Base-by-base conservation (phyloP, 1,284 basidiomycete species). In the Gastroboletus turbinatus region DNA sequence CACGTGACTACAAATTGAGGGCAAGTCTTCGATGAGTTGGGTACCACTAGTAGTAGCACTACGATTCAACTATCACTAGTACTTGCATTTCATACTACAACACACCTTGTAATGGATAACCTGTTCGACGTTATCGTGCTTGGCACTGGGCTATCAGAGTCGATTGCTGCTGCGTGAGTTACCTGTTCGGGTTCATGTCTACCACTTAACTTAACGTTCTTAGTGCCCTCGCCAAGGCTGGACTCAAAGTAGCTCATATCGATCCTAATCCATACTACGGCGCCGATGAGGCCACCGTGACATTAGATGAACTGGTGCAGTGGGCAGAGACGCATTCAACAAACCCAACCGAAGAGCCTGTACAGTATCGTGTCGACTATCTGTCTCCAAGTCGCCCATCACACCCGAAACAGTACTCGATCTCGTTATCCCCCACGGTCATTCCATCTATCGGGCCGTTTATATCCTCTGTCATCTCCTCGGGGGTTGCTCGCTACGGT, bases 181-280 rank as follows among this genome's bases (percentile, higher is more conserved):
- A 53, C 29, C 35, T 19, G 19, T 52, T 53, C 35, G 39, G n/a
- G 32, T 52, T 39, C 5, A 6, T 42, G 33, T 38, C 2, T 19
- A 8, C 19, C 21, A 16, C 33, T 25, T 38, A 30, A 30, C 39
- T 57, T 57, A 66, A 69, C 68, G 39, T 25, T 56, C 42, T 32
- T 73, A 94, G 93, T 44, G 88, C 96, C 0, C 82, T 98, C 35
- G 87, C 95, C 3, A 94, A 93, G 71, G 85, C 90, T 42, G 94
- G 94, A 43, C 85, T 89, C 69, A 88, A 83, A 57, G 88, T 98
- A 36, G 90, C 92, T 1, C 96, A 98, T 65, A 75, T 98, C 59
- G 96, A 98, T 73, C 73, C 80, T 32, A 91, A 94, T 66, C 73
- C 83, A 1, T 92, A 94, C 72, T 98, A 98, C 67, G 96, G 95